phyloP scores from a whole-genome alignment of 192 early-diverging fungal genomes.

The Spinellus fusiger region DNA sequence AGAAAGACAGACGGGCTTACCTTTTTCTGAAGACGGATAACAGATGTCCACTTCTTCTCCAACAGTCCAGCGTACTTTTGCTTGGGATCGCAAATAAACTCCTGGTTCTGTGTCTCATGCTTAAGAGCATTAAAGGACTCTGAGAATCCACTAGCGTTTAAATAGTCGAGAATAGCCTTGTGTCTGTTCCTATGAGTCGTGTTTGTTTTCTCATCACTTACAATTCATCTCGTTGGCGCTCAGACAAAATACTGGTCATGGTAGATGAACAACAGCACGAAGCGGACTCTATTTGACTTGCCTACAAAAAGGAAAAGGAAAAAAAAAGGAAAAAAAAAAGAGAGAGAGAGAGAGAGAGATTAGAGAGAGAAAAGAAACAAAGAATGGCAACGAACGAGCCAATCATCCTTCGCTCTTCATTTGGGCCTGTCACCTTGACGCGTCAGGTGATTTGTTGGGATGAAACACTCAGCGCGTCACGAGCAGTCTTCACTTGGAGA shows the following conservation, averaged over 20 bases:
- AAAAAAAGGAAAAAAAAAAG: neutral
- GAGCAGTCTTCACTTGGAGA: no score
- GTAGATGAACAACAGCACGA: slow-evolving; percentile 6
- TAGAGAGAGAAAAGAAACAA: neutral
- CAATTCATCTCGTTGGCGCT: slow-evolving; percentile 73
- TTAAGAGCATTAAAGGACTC: slow-evolving; percentile 64
- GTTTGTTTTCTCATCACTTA: slow-evolving; percentile 30
- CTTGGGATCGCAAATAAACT: slow-evolving; percentile 67
- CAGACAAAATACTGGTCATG: slow-evolving; percentile 53
- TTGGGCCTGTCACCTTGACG: no score
- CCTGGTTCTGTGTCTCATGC: slow-evolving; percentile 65
- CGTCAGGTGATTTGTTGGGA: no score
- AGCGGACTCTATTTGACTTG: no score
- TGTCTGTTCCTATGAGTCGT: slow-evolving; percentile 35
- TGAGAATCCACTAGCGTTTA: slow-evolving; percentile 67
- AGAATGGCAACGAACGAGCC: no score
- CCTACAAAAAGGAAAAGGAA: slow-evolving; percentile 1
- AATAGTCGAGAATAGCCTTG: slow-evolving; percentile 84
- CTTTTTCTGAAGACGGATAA: slow-evolving; percentile 90
- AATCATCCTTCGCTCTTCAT: no score
- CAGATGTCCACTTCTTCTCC: slow-evolving; percentile 95
- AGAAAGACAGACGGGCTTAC: slow-evolving; percentile 24
- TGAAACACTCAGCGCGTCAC: no score
- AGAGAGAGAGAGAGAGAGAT: neutral
- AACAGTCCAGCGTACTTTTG: slow-evolving; percentile 73